Evolutionary conservation across 208 protist genomes (phyloP).

Genomic region (Strigomonas culicis): DNA sequence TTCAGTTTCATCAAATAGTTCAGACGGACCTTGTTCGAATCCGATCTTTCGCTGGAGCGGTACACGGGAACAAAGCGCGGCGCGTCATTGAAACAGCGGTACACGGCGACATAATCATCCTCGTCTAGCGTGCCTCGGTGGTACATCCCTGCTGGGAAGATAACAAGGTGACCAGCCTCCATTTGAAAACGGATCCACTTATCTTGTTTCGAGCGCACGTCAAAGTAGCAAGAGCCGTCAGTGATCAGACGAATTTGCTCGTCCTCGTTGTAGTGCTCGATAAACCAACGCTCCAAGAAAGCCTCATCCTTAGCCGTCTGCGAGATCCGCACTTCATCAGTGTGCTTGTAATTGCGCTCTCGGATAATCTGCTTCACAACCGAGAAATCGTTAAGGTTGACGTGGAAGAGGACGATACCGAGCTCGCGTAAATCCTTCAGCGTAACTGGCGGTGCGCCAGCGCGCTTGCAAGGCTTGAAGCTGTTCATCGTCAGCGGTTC

Average conservation of each 20-base stretch:
- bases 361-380: constrained; percentile 85
- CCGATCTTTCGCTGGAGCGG: constrained; percentile 57
- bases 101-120: constrained; percentile 85
- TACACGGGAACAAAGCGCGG: constrained; percentile 79
- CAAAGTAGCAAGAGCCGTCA: constrained; percentile 91
- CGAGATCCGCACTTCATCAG: constrained; percentile 80
- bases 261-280: constrained; percentile 93
- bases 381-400: constrained; percentile 83
- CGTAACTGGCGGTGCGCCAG: constrained; percentile 36
- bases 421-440: constrained; percentile 78
- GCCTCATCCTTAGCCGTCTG: constrained; percentile 88
- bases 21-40: constrained; percentile 68
- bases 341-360: constrained; percentile 90
- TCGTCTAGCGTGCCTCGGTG: constrained; percentile 84
- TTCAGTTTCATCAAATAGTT: constrained; percentile 87
- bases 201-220: constrained; percentile 89
- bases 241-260: constrained; percentile 89
- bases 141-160: constrained; percentile 85
- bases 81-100: constrained; percentile 80
- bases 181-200: constrained; percentile 91
- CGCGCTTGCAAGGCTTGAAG: constrained; percentile 66
- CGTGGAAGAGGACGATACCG: constrained; percentile 72
- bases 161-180: constrained; percentile 73
- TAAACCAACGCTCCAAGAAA: constrained; percentile 88
- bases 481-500: constrained; percentile 56